Evolutionary conservation across 139 green algal genomes (phyloP).

Genomic region (Edaphochlamys debaryana): DNA sequence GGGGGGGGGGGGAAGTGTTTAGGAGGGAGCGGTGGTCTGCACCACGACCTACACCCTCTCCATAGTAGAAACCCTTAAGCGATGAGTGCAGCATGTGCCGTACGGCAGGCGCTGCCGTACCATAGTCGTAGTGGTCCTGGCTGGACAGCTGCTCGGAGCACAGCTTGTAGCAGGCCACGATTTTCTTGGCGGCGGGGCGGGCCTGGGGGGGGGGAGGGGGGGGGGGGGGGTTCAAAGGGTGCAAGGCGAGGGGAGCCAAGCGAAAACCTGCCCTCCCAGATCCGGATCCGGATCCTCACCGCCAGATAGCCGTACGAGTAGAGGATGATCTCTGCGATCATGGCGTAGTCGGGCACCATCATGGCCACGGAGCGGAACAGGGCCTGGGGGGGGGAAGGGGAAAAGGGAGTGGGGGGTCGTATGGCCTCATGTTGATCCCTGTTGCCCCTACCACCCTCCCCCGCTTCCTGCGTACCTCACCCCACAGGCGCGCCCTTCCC

Average conservation of each 20-base stretch:
- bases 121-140: slow-evolving; percentile 79
- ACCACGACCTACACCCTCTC: too few species aligned
- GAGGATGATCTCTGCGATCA: slow-evolving; percentile 78
- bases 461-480: too few species aligned
- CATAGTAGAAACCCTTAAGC: too few species aligned
- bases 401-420: too few species aligned
- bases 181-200: slow-evolving; percentile 67
- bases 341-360: slow-evolving; percentile 74
- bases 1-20: not conserved
- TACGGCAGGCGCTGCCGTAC: not conserved
- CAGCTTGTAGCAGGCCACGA: slow-evolving; percentile 81
- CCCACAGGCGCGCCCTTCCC: too few species aligned
- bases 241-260: too few species aligned
- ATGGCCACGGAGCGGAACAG: slow-evolving; percentile 66
- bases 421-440: too few species aligned
- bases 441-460: too few species aligned
- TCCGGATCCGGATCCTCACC: too few species aligned
- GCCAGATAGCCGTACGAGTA: slow-evolving; percentile 66
- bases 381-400: not conserved
- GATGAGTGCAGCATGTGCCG: too few species aligned
- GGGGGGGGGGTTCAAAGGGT: too few species aligned
- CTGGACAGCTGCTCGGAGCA: slow-evolving; percentile 81
- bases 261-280: too few species aligned
- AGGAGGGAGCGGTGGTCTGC: not conserved
- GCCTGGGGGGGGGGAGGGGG: slow-evolving; percentile 4